These are phyloP conservation scores for Mimosa pudica DNA, from an alignment of 306 rosid species.

Conservation along the genomic window DNA sequence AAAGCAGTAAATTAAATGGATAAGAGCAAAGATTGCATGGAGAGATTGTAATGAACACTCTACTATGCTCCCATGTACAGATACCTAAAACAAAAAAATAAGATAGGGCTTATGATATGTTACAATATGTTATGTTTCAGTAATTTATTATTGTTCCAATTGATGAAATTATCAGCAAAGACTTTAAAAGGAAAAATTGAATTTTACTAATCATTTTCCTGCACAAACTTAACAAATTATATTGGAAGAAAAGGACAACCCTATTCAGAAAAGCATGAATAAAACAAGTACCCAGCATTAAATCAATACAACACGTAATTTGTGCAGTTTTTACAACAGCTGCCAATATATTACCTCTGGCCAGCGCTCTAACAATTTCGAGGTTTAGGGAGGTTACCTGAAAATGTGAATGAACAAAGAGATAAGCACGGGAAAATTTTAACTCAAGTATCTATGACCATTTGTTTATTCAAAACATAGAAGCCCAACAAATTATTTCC, in stretches of 20 bases:
- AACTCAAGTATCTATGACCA: too few species aligned
- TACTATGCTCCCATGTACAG: neutral
- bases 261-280: conserved; percentile 26
- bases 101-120: conserved; percentile 4
- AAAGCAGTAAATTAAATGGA: conserved; percentile 16
- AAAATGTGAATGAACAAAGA: conserved; percentile 37
- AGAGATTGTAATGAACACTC: conserved; percentile 12
- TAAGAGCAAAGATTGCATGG: conserved; percentile 26
- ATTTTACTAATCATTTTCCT: conserved; percentile 1
- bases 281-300: conserved; percentile 9
- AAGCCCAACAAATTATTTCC: neutral
- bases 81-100: conserved; percentile 16
- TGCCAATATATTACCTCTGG: conserved; percentile 63
- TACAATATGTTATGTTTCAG: neutral
- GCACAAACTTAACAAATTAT: neutral
- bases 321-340: conserved; percentile 15
- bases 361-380: conserved; percentile 89
- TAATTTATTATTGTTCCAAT: conserved; percentile 7
- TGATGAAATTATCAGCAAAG: neutral
- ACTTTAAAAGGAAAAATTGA: neutral
- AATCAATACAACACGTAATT: neutral
- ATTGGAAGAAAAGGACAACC: neutral
- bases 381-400: conserved; percentile 94
- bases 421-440: conserved; percentile 29
- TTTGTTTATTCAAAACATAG: neutral